Conservation (phyloP, 2,329 filamentous ascomycete genomes). For the Penicillium sp. region DNA sequence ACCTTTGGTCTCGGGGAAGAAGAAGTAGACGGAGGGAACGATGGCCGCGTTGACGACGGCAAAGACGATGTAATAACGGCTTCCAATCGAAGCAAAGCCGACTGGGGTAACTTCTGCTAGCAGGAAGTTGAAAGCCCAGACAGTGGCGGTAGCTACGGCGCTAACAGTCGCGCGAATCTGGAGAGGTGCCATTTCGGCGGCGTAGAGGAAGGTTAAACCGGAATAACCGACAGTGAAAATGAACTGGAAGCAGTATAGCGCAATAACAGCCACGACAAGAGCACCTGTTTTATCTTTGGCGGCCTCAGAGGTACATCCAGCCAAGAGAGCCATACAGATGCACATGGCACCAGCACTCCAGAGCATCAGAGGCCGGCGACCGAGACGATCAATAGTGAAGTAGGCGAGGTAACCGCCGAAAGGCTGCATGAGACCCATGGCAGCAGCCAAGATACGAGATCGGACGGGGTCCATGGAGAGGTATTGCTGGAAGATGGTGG, state of each 20-base stretch:
- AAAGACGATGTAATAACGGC: conserved; percentile 51
- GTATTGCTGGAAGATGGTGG: conserved; percentile 43
- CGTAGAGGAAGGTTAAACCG: conserved; percentile 65
- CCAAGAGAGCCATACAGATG: conserved; percentile 44
- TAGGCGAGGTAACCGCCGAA: conserved; percentile 51
- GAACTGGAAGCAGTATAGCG: conserved; percentile 64
- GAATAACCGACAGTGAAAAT: conserved; percentile 65
- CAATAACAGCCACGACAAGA: conserved; percentile 58
- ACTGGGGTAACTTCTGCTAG: conserved; percentile 44
- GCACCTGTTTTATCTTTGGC: conserved; percentile 48
- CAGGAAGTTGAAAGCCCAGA: conserved; percentile 46
- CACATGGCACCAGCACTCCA: conserved; percentile 36
- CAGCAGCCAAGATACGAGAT: conserved; percentile 22
- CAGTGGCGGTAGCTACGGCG: conserved; percentile 56
- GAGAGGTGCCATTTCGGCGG: conserved; percentile 58
- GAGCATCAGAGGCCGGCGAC: conserved; percentile 41
- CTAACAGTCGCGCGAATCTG: conserved; percentile 55
- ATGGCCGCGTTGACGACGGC: conserved; percentile 44
- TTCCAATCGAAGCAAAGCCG: conserved; percentile 52
- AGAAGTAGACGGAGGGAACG: conserved; percentile 41
- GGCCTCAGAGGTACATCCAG: conserved; percentile 52
- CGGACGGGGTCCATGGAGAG: conserved; percentile 24
- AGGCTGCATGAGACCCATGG: conserved; percentile 36
- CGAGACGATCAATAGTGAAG: conserved; percentile 51
- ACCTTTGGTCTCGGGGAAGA: conserved; percentile 46